Base-by-base conservation (phyloP, 345 rosid species). In the Camelina neglecta region DNA sequence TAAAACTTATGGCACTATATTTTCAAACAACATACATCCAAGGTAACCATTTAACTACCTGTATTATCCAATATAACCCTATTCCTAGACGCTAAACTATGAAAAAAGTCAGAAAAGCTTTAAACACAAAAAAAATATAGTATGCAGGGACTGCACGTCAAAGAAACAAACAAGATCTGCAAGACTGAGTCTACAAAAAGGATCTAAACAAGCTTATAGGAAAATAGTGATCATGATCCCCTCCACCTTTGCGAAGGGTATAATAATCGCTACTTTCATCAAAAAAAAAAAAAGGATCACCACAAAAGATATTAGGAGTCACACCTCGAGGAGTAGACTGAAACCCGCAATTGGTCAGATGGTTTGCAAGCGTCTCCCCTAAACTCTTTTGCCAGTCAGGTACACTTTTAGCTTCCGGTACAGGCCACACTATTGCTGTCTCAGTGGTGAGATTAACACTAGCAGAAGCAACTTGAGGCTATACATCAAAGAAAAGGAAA, bases 351-450 rank as follows among this genome's bases (percentile, higher is more conserved):
- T 48, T 86, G 1, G 94, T 95, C 49, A 95, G 84, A 64, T 95
- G 99, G 81, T 82, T 86, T 0, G 99, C 97, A 78, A 95, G 96
- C 62, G 87, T 83, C 80, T 90, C 97, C 42, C 99, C 99, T 57
- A 95, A 76, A 79, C 82, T 84, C 41, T 85, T 79, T 79, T 85
- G 86, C 97, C 99, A 95, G 75, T 95, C 84, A 51, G 94, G 88
- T 20, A 72, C 62, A 67, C 51, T 83, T 80, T 84, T 95, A 47
- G 93, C 97, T 84, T 92, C 96, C 3, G 87, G 86, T 65, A 81
- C 82, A 12, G 97, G 97, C 97, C 99, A 92, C 47, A 95, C 90
- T 23, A 92, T 47, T 65, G 97, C 99, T 47, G 97, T 90, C 87
- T 95, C 99, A 0, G 97, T 92, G 6, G 97, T 83, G 72, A 90